A percentile compares a stretch with the other conserved stretches of the same genome.
phyloP scores from a whole-genome alignment of 495 filamentous ascomycete genomes.

The Margaritispora aquatica region DNA sequence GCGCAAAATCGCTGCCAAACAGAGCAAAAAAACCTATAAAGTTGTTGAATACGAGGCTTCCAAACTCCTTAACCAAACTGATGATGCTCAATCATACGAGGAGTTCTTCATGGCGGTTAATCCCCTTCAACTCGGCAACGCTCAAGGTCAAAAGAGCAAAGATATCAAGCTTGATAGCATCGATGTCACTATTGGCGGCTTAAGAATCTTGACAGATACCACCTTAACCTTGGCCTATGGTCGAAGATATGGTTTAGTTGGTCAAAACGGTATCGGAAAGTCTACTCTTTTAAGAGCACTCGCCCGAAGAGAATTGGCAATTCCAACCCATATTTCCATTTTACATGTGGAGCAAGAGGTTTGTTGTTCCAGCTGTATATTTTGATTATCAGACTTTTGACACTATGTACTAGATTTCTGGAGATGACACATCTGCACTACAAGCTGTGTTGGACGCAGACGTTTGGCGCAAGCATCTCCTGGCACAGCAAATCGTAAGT shows the following conservation, averaged over 20 bases:
- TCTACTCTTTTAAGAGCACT: conserved; percentile 87
- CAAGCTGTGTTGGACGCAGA: conserved; percentile 97
- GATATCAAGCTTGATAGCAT: conserved; percentile 97
- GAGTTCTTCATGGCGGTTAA: conserved; percentile 99
- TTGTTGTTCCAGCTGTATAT: conserved; percentile 16
- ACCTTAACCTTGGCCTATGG: conserved; percentile 87
- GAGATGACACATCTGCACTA: conserved; percentile 91
- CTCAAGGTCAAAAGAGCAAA: conserved; percentile 80
- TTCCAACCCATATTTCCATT: conserved; percentile 97
- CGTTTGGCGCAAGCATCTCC: conserved; percentile 95
- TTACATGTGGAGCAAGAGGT: conserved; percentile 98
- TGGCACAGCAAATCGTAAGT: conserved; percentile 80
- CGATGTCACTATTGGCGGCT: conserved; percentile 86
- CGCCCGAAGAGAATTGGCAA: conserved; percentile 86
- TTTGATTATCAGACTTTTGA: neutral
- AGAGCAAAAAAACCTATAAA: conserved; percentile 97
- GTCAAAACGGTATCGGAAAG: conserved; percentile 99
- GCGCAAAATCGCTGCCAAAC: conserved; percentile 95
- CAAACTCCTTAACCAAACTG: conserved; percentile 73
- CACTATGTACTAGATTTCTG: too few relatives aligned
- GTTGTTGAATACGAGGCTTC: conserved; percentile 97
- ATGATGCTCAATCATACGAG: conserved; percentile 89
- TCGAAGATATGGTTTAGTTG: conserved; percentile 92
- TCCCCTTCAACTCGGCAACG: conserved; percentile 75
- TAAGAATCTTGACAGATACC: conserved; percentile 85